phyloP scores from a whole-genome alignment of 1,284 basidiomycete species.

The Cryptococcus neoformans region DNA sequence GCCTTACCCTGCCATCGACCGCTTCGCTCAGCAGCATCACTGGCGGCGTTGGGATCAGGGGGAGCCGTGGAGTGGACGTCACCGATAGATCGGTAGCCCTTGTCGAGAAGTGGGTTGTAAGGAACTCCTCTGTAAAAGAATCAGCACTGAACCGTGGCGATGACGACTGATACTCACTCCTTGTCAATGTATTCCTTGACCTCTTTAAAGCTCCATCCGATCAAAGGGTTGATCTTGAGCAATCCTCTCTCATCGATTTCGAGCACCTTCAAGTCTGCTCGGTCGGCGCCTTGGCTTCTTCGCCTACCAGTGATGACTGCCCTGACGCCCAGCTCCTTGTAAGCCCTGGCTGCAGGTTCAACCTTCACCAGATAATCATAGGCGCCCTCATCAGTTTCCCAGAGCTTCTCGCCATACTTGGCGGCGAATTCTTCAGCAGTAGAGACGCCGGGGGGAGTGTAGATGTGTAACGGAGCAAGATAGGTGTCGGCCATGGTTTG shows the following conservation, averaged over 20 bases:
- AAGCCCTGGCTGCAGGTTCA: constrained; percentile 88
- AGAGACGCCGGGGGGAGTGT: constrained; percentile 65
- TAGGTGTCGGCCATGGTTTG: constrained; percentile 76
- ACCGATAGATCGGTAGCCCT: constrained; percentile 92
- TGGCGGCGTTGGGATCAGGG: constrained; percentile 53
- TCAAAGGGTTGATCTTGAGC: constrained; percentile 93
- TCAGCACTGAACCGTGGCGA: not conserved
- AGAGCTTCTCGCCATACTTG: constrained; percentile 76
- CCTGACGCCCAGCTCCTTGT: constrained; percentile 75
- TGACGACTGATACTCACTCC: constrained; percentile 52
- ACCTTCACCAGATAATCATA: constrained; percentile 97
- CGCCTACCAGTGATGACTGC: constrained; percentile 93
- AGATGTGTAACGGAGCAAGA: constrained; percentile 68
- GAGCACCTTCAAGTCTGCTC: constrained; percentile 75
- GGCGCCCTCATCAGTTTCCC: constrained; percentile 82
- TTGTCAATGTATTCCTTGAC: constrained; percentile 83
- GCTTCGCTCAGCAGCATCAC: constrained; percentile 72
- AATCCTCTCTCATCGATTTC: constrained; percentile 87
- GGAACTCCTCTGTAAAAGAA: constrained; percentile 62
- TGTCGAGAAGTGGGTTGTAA: constrained; percentile 65
- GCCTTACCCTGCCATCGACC: constrained; percentile 87
- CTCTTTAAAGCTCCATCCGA: constrained; percentile 80
- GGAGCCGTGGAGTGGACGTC: constrained; percentile 94
- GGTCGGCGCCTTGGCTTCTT: constrained; percentile 85
- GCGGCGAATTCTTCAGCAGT: constrained; percentile 73